Conservation (phyloP, 345 rosid species). For the Bruguiera gymnorhiza region DNA sequence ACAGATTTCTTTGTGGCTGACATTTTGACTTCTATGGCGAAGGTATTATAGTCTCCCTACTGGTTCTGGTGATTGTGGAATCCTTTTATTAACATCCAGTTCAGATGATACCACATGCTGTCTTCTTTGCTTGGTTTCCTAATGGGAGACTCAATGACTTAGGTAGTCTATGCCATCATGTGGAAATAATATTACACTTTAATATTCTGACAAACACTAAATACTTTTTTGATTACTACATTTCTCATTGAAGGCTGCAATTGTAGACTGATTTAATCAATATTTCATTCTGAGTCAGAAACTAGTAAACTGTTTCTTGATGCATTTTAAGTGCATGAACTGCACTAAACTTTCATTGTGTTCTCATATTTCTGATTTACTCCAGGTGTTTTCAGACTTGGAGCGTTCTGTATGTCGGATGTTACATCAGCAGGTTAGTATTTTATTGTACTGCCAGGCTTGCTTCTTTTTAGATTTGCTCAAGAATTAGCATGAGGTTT, state of each 20-base stretch:
- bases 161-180: too few relatives aligned
- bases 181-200: not conserved
- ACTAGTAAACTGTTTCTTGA: not conserved
- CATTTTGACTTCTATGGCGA: conserved; percentile 90
- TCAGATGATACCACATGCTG: not conserved
- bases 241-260: not conserved
- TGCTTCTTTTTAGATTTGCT: not conserved
- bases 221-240: not conserved
- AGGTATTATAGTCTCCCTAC: conserved; percentile 43
- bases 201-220: conserved; percentile 1
- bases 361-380: conserved; percentile 11
- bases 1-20: conserved; percentile 93
- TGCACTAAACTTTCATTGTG: not conserved
- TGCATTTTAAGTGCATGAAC: not conserved
- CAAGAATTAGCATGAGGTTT: not conserved
- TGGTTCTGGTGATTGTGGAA: not conserved
- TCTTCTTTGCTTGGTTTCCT: not conserved
- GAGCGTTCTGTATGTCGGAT: conserved; percentile 95
- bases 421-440: conserved; percentile 86
- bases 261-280: not conserved
- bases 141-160: not conserved
- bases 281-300: not conserved
- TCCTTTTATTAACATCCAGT: not conserved
- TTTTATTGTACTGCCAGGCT: conserved; percentile 9
- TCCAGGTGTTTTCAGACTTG: conserved; percentile 90